Conservation (phyloP, 257 asterid genomes). For the Capsicum baccatum region DNA sequence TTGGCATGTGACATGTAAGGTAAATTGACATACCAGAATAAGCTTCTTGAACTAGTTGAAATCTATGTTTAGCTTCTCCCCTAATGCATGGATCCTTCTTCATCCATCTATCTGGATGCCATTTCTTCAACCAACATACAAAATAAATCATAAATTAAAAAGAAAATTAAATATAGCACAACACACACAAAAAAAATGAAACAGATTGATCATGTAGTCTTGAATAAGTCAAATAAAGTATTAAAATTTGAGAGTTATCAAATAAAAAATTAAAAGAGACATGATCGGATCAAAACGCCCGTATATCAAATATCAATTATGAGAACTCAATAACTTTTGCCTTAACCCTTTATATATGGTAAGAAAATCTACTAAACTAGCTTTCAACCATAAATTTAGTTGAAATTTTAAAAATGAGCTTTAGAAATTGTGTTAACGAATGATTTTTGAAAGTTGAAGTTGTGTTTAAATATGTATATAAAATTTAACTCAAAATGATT, state of each 20-base stretch:
- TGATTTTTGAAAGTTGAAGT: neutral
- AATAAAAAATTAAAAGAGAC: neutral
- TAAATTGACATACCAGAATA: conserved; percentile 44
- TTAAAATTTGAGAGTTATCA: neutral
- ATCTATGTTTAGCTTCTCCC: conserved; percentile 47
- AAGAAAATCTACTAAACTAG: neutral
- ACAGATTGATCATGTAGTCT: neutral
- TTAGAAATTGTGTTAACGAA: neutral
- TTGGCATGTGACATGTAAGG: neutral
- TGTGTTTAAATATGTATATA: too few species aligned
- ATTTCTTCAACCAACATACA: conserved; percentile 39
- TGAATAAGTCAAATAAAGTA: neutral
- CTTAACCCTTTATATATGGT: neutral
- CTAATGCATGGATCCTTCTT: conserved; percentile 37
- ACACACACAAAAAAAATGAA: neutral
- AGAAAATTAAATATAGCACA: neutral
- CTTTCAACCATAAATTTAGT: neutral
- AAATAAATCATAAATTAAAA: neutral
- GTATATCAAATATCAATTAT: neutral
- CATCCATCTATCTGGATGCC: conserved; percentile 58
- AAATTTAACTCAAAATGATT: too few species aligned
- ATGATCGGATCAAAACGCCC: neutral
- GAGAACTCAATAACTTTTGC: neutral
- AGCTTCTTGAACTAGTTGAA: conserved; percentile 57
- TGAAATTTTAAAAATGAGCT: neutral